Conservation (phyloP, 352 stramenopile genomes). For the Phytophthora niederhauseri region DNA sequence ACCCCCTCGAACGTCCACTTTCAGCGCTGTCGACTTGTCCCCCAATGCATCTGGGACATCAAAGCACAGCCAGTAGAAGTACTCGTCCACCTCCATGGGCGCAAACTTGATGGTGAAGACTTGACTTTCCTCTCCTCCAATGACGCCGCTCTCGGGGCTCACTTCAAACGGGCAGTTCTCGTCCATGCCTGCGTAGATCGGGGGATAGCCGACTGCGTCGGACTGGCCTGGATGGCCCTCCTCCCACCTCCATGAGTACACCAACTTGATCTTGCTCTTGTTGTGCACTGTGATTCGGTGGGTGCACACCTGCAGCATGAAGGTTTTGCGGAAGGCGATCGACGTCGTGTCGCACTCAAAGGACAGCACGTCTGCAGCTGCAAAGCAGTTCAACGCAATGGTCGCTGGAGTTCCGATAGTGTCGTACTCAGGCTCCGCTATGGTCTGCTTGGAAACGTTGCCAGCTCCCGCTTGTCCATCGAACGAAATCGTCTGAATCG, state of each 20-base stretch:
- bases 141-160: constrained; percentile 57
- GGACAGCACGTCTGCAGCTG: constrained; percentile 57
- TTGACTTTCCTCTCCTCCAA: constrained; percentile 64
- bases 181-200: constrained; percentile 28
- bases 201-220: constrained; percentile 7
- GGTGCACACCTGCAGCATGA: constrained; percentile 88
- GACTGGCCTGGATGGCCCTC: constrained; percentile 18
- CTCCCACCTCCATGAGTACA: constrained; percentile 66
- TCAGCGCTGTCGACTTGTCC: constrained; percentile 26
- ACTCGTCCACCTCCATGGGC: constrained; percentile 92
- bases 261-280: constrained; percentile 70
- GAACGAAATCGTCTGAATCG: constrained; percentile 66
- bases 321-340: constrained; percentile 82
- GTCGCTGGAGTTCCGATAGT: constrained; percentile 36
- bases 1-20: constrained; percentile 68
- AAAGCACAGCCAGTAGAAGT: constrained; percentile 72
- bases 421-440: constrained; percentile 59
- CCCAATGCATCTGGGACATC: constrained; percentile 16
- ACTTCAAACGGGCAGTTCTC: constrained; percentile 90
- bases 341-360: constrained; percentile 67
- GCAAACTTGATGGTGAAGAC: constrained; percentile 89
- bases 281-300: constrained; percentile 76
- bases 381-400: constrained; percentile 67
- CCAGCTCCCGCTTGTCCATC: constrained; percentile 23
- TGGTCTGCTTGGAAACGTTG: constrained; percentile 25